These are phyloP conservation scores for Podosphaera fusca DNA, from an alignment of 2,329 filamentous ascomycete species.

Conservation along the genomic window DNA sequence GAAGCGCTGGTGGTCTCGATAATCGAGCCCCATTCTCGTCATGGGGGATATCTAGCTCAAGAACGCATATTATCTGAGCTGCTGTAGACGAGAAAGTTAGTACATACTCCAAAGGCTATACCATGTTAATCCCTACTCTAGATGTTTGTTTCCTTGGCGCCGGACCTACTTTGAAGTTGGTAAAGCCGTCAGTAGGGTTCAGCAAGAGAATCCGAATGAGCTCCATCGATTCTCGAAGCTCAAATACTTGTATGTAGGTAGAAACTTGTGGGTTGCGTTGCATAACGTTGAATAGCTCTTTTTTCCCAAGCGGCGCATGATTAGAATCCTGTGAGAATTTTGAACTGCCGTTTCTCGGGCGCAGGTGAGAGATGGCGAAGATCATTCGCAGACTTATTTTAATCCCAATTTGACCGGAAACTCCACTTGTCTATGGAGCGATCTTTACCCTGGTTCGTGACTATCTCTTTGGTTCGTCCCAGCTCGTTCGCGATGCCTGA, in stretches of 20 bases:
- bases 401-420: not conserved
- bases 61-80: not conserved
- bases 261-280: not conserved
- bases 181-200: not conserved
- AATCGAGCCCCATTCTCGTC: not conserved
- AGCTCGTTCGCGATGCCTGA: not conserved
- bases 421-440: not conserved
- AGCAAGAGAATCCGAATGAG: not conserved
- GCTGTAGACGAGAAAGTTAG: not conserved
- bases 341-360: not conserved
- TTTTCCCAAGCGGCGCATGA: not conserved
- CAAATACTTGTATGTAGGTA: not conserved
- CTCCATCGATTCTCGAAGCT: not conserved
- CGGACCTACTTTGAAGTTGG: not conserved
- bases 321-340: not conserved
- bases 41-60: not conserved
- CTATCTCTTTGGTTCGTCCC: not conserved
- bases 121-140: conserved; percentile 1
- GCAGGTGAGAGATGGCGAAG: not conserved
- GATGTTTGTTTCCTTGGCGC: not conserved
- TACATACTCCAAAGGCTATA: not conserved
- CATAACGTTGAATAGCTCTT: not conserved
- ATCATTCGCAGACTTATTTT: not conserved
- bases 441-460: not conserved
- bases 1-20: not conserved